Evolutionary conservation across 495 filamentous ascomycete species (phyloP).

Genomic region (Tuber borchii): DNA sequence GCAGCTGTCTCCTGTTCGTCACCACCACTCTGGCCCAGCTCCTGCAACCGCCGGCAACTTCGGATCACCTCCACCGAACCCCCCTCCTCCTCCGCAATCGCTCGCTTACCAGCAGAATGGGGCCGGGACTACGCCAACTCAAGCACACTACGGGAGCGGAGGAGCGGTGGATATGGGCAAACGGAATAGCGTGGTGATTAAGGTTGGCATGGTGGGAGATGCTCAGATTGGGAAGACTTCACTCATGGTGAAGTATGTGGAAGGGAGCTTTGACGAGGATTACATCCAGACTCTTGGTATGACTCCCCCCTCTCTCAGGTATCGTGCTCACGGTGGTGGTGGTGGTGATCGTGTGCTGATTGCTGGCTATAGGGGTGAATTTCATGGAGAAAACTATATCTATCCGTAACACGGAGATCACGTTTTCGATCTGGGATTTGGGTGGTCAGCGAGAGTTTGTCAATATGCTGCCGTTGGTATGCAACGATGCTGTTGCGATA

Average conservation of each 20-base stretch:
- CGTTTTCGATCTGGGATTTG: conserved; percentile 98
- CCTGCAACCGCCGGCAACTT: conserved; percentile 20
- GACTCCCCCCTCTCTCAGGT: conserved; percentile 13
- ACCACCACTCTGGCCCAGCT: conserved; percentile 21
- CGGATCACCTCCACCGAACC: conserved; percentile 19
- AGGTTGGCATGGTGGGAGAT: conserved; percentile 98
- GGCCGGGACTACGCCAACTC: conserved; percentile 23
- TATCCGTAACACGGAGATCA: conserved; percentile 99
- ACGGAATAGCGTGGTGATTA: conserved; percentile 92
- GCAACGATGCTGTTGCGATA: conserved; percentile 97
- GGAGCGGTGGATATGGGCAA: conserved; percentile 16
- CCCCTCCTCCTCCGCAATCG: conserved; percentile 12
- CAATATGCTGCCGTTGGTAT: conserved; percentile 97
- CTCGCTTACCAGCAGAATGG: conserved; percentile 25
- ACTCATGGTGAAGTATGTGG: conserved; percentile 98
- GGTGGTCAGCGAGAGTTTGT: conserved; percentile 97
- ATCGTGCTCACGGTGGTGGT: conserved; percentile 2
- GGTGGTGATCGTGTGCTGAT: conserved; percentile 5
- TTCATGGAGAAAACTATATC: conserved; percentile 99
- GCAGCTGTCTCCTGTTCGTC: conserved; percentile 20
- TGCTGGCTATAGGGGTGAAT: conserved; percentile 62
- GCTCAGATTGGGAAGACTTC: conserved; percentile 99
- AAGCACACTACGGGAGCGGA: conserved; percentile 41
- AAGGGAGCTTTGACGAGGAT: conserved; percentile 98
- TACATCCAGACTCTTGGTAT: conserved; percentile 95